Base-by-base conservation (phyloP, 1,284 basidiomycete genomes). In the Cutaneotrichosporon sp. region DNA sequence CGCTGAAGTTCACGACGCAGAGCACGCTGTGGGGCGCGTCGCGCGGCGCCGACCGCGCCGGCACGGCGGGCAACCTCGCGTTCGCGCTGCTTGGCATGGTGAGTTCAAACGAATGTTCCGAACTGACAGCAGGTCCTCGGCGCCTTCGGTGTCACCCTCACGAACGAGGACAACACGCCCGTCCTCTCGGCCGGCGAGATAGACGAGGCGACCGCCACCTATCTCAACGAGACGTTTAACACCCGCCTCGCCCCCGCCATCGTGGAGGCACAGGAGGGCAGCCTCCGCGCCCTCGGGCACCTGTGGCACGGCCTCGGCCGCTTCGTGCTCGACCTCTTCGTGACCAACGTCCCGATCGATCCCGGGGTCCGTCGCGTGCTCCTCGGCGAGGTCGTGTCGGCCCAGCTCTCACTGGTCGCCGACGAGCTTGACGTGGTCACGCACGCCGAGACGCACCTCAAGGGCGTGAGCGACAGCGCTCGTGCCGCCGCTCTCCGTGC, bases 311-410 rank as follows among this genome's bases (percentile, higher is more conserved):
- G 83, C 0, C 73, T 91, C 29, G 85, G 87, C 4, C 66, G 63
- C 1, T 68, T 75, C 59, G 53, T 76, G 1, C 60, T 78, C 45
- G 72, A 73, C 36, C 51, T 95, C n/a, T 90, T 90, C 73, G 83
- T 98, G 52, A 94, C 97, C 0, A 86, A 92, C 72, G 81, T 88
- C 4, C 92, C 95, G 1, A 81, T 98, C 57, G 97, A 99, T 75
- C 95, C 95, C 10, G 86, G 89, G 16, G 87, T 87, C 20, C 84
- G 89, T 34, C 84, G 87, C 55, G 83, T 83, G 50, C 86, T 85
- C 38, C 81, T 83, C 0, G 77, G 78, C 6, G 79, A 83, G 42
- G 85, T 89, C 50, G 81, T 84, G 69, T 69, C 74, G n/a, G 72
- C 81, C n/a, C 82, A 87, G 57, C 74, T 82, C 18, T 70, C 76